phyloP scores from a whole-genome alignment of 202 grass and related monocot species.

The Carex sylvatica region DNA sequence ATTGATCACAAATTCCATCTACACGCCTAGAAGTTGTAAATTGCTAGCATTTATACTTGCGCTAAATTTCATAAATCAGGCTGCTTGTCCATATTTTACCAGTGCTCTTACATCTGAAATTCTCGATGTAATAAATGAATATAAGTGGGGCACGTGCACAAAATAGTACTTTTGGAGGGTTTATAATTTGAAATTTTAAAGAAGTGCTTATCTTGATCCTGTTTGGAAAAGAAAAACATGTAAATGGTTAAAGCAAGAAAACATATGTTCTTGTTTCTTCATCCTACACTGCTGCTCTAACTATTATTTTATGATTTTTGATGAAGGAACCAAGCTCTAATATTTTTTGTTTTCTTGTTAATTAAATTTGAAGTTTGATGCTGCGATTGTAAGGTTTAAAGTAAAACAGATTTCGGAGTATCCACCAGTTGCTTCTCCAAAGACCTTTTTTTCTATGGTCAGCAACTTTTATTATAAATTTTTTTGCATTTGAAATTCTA shows the following conservation, averaged over 20 bases:
- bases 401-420: constrained; percentile 66
- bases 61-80: neutral
- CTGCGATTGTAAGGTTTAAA: constrained; percentile 86
- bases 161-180: neutral
- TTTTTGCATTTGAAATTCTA: constrained; percentile 6
- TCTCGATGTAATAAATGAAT: neutral
- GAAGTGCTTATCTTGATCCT: neutral
- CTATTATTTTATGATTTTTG: neutral
- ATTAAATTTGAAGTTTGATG: constrained; percentile 57
- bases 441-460: constrained; percentile 89
- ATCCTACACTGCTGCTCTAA: neutral
- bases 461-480: constrained; percentile 21
- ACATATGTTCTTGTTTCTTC: neutral
- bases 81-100: neutral
- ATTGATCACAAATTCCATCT: neutral
- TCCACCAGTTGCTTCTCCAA: constrained; percentile 60
- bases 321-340: neutral
- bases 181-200: neutral
- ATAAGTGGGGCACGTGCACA: neutral
- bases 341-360: constrained; percentile 11
- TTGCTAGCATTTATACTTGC: neutral
- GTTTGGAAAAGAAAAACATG: neutral
- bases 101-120: neutral
- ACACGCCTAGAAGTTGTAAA: neutral
- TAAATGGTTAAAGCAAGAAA: neutral